These are phyloP conservation scores for Penicillium pancosmium DNA, from an alignment of 495 filamentous ascomycete genomes.

Conservation along the genomic window DNA sequence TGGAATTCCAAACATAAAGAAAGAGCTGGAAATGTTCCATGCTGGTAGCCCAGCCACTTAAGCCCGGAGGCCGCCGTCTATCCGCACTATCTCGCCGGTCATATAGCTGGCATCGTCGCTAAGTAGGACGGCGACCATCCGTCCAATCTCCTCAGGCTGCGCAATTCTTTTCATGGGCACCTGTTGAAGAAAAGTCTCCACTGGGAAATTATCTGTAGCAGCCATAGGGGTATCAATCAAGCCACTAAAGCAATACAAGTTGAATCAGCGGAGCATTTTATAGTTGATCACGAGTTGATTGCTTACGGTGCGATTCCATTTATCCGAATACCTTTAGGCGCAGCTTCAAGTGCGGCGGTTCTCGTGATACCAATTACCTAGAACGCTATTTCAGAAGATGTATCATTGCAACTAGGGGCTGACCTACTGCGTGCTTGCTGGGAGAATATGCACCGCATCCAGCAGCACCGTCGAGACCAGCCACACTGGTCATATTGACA, in stretches of 20 bases:
- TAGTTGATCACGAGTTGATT: not conserved
- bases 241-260: not conserved
- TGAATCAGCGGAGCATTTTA: not conserved
- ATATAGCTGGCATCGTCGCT: not conserved
- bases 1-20: not conserved
- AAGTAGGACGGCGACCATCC: not conserved
- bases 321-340: not conserved
- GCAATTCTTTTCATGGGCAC: not conserved
- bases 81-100: not conserved
- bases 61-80: not conserved
- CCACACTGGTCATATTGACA: not conserved
- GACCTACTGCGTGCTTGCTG: not conserved
- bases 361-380: not conserved
- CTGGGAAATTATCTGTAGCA: not conserved
- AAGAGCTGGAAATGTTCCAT: not conserved
- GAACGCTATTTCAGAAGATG: not conserved
- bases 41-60: not conserved
- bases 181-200: not conserved
- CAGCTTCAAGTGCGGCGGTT: not conserved
- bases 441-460: not conserved
- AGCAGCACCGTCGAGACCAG: not conserved
- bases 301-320: not conserved
- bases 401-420: not conserved
- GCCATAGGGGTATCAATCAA: constrained; percentile 1
- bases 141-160: not conserved